phyloP scores from a whole-genome alignment of 345 rosid genomes.

The Nephelium lappaceum region DNA sequence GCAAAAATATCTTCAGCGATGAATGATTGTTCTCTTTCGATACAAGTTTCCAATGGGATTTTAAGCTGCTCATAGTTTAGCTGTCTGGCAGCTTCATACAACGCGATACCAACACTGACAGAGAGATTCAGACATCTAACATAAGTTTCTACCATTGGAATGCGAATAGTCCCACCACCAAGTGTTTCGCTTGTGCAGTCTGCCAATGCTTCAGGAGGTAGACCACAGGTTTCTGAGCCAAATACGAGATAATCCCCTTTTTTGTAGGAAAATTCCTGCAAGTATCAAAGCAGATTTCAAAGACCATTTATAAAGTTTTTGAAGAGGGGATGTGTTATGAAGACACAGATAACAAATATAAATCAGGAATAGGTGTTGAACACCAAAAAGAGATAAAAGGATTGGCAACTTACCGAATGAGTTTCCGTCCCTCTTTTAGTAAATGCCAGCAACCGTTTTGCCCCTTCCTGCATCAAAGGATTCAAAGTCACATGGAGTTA shows the following conservation, averaged over 20 bases:
- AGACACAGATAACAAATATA: not conserved
- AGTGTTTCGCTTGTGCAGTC: slow-evolving; percentile 62
- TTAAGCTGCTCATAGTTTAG: slow-evolving; percentile 74
- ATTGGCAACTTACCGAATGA: slow-evolving; percentile 68
- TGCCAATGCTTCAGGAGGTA: slow-evolving; percentile 73
- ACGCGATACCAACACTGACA: slow-evolving; percentile 86
- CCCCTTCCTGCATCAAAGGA: slow-evolving; percentile 62
- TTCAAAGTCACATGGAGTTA: slow-evolving; percentile 9
- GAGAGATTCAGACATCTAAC: slow-evolving; percentile 93
- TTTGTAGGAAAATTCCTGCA: slow-evolving; percentile 79
- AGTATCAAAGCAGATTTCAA: slow-evolving; percentile 1
- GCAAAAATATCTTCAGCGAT: slow-evolving; percentile 74
- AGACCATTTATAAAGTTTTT: not conserved
- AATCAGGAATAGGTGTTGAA: not conserved
- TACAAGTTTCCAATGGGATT: slow-evolving; percentile 35
- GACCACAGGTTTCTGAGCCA: slow-evolving; percentile 88
- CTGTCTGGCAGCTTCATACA: slow-evolving; percentile 93
- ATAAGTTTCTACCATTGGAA: slow-evolving; percentile 92
- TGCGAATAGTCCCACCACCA: slow-evolving; percentile 80
- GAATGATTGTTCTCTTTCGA: slow-evolving; percentile 35
- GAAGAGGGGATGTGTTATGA: not conserved
- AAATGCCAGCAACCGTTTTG: slow-evolving; percentile 84
- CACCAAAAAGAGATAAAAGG: slow-evolving; percentile 13
- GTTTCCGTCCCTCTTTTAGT: slow-evolving; percentile 78
- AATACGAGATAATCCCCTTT: slow-evolving; percentile 86